phyloP scores from a whole-genome alignment of 1,139 yeast genomes.

The Lodderomyces parapsilosis region DNA sequence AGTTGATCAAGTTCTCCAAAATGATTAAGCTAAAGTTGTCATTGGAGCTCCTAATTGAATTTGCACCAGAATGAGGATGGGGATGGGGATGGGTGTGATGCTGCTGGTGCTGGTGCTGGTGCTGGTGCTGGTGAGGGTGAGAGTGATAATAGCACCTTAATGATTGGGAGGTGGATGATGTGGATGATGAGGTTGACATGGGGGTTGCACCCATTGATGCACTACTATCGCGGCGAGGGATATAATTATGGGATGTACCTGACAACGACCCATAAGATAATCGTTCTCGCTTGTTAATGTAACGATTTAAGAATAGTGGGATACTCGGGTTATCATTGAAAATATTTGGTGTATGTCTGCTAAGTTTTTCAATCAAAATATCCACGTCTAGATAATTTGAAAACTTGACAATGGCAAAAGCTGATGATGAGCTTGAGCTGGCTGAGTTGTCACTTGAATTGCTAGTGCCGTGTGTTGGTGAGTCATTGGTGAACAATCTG shows the following conservation, averaged over 20 bases:
- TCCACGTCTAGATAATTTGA: constrained; percentile 39
- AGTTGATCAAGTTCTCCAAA: constrained; percentile 41
- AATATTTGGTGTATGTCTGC: constrained; percentile 25
- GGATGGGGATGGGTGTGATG: no score
- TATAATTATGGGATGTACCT: background rate
- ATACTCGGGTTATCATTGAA: constrained; percentile 28
- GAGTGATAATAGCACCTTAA: background rate
- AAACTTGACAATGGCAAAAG: constrained; percentile 37
- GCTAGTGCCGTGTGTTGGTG: background rate
- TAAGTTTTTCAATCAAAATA: constrained; percentile 21
- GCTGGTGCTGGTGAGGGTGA: no score
- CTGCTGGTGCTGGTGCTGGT: no score
- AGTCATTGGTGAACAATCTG: constrained; percentile 24
- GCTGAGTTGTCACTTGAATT: background rate
- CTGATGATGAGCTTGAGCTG: constrained; percentile 10
- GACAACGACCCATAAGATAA: constrained; percentile 5
- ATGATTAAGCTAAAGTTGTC: constrained; percentile 33
- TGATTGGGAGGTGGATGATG: background rate
- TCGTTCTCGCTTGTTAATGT: constrained; percentile 29
- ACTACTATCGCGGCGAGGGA: background rate
- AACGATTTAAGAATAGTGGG: constrained; percentile 28
- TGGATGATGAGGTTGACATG: background rate
- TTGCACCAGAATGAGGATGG: no score
- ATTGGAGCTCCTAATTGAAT: background rate
- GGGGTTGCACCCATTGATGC: background rate